Percentiles rank a stretch among this genome's conserved stretches.
These are phyloP conservation scores for Earliella scabrosa DNA, from an alignment of 1,284 basidiomycete species.

Conservation along the genomic window DNA sequence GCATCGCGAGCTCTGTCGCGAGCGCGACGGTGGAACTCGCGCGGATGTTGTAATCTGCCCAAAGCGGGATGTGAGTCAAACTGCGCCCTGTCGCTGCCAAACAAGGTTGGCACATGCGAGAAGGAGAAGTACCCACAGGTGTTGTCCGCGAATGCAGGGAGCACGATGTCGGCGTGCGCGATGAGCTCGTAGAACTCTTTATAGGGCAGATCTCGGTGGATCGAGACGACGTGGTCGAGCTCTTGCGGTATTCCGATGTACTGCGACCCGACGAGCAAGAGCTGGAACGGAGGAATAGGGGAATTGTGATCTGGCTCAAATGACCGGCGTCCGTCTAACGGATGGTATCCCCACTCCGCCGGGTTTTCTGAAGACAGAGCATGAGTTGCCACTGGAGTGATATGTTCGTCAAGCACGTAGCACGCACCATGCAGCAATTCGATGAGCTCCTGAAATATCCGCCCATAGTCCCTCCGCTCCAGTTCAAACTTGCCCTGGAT, in stretches of 20 bases:
- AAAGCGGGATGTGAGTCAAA: neutral
- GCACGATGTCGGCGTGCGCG: slow-evolving; percentile 40
- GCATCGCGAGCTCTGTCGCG: slow-evolving; percentile 41
- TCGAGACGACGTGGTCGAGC: slow-evolving; percentile 37
- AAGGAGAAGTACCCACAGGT: slow-evolving; percentile 16
- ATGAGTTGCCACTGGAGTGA: neutral
- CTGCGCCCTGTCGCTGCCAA: neutral
- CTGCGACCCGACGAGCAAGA: slow-evolving; percentile 40
- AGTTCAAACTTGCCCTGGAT: slow-evolving; percentile 41
- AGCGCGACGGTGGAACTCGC: slow-evolving; percentile 44
- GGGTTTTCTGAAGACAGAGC: slow-evolving; percentile 37
- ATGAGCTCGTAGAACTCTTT: slow-evolving; percentile 40
- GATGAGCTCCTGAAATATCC: slow-evolving; percentile 39
- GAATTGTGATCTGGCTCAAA: slow-evolving; percentile 31
- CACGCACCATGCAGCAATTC: slow-evolving; percentile 32
- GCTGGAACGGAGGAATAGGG: slow-evolving; percentile 35
- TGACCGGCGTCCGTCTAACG: slow-evolving; percentile 32
- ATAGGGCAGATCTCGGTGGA: slow-evolving; percentile 38
- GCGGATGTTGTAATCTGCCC: slow-evolving; percentile 36
- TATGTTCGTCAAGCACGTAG: neutral
- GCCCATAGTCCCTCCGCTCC: slow-evolving; percentile 38
- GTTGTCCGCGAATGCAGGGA: slow-evolving; percentile 40
- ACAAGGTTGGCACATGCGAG: neutral
- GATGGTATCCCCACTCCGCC: slow-evolving; percentile 40
- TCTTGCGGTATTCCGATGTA: slow-evolving; percentile 37